Percentiles rank a stretch among this genome's conserved stretches.
Conservation (phyloP, 345 rosid genomes). For the Salix exigua region DNA sequence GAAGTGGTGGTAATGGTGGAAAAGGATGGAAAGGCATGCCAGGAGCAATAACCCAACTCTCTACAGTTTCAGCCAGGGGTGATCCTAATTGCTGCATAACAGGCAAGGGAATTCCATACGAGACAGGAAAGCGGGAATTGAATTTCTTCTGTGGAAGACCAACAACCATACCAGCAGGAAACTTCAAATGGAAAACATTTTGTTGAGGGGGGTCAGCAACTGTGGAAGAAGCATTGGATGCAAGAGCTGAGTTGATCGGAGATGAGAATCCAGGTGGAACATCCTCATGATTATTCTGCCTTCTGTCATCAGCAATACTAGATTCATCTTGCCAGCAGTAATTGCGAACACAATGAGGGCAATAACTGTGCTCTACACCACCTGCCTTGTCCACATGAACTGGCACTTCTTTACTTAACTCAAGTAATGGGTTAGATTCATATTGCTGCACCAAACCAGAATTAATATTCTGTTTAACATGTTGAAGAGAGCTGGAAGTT, state of each 20-base stretch:
- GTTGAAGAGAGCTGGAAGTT: constrained; percentile 22
- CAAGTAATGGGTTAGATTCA: constrained; percentile 14
- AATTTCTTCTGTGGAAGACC: constrained; percentile 62
- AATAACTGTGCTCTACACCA: constrained; percentile 15
- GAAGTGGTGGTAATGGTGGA: constrained; percentile 74
- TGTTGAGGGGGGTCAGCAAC: constrained; percentile 23
- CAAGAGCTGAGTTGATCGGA: constrained; percentile 22
- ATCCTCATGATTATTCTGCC: constrained; percentile 45
- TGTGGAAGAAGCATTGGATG: constrained; percentile 36
- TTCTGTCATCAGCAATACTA: constrained; percentile 22
- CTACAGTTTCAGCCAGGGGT: constrained; percentile 38
- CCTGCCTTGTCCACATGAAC: constrained; percentile 20
- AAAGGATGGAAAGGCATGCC: constrained; percentile 83
- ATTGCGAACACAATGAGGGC: constrained; percentile 17
- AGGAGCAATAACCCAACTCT: constrained; percentile 73
- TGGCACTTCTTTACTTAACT: constrained; percentile 5
- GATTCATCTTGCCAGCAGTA: constrained; percentile 22
- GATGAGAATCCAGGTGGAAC: constrained; percentile 90
- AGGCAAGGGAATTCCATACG: constrained; percentile 80
- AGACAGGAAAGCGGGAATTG: constrained; percentile 55
- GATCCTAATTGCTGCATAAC: constrained; percentile 60
- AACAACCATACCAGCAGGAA: constrained; percentile 33
- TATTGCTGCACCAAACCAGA: constrained; percentile 23
- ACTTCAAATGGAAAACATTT: constrained; percentile 14
- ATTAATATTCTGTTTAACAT: constrained; percentile 34